phyloP scores from a whole-genome alignment of 225 moss, liverwort and hornwort species.

The Neckera pumila region DNA sequence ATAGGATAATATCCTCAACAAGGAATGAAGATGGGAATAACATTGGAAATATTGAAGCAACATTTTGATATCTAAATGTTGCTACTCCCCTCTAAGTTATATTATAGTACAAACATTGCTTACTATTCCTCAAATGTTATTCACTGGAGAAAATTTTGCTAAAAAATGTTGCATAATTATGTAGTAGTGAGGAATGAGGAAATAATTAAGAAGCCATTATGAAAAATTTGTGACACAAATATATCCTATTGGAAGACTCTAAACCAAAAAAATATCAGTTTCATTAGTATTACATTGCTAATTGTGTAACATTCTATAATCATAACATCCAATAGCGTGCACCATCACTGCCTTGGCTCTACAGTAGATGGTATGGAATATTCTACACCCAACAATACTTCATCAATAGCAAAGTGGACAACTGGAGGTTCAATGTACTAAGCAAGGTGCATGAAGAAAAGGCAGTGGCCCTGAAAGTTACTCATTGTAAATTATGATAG shows the following conservation, averaged over 20 bases:
- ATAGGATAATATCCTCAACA: neutral
- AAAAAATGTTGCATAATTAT: too few species aligned
- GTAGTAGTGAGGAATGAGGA: neutral
- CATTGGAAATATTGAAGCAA: too few species aligned
- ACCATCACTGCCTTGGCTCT: too few species aligned
- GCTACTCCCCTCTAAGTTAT: fast-evolving
- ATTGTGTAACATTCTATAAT: neutral
- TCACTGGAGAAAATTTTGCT: neutral
- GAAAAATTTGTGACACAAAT: neutral
- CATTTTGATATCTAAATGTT: neutral
- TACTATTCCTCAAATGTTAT: fast-evolving
- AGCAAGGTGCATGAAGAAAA: neutral
- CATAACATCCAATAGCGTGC: too few species aligned
- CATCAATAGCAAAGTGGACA: neutral
- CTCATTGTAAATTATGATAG: too few species aligned
- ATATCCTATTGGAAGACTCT: neutral
- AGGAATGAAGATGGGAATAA: neutral
- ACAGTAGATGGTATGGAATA: neutral
- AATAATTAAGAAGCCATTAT: fast-evolving
- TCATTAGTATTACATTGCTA: neutral
- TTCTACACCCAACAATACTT: neutral
- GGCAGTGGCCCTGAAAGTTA: neutral
- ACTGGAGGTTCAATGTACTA: neutral
- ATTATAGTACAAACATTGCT: neutral
- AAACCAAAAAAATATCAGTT: neutral